phyloP scores from a whole-genome alignment of 306 rosid species.

The Sindora glabra region DNA sequence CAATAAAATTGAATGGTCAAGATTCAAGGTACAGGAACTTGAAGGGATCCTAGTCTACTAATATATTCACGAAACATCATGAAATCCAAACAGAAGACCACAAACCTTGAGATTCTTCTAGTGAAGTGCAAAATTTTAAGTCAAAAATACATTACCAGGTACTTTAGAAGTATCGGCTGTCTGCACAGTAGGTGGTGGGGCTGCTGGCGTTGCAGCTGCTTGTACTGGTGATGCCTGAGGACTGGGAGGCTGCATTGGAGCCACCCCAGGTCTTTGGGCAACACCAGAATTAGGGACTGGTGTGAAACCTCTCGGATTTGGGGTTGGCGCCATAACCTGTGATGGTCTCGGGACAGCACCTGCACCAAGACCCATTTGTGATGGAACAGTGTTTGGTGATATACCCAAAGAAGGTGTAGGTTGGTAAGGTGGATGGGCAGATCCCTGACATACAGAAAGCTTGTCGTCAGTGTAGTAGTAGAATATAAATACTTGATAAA shows the following conservation, averaged over 20 bases:
- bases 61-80: not conserved
- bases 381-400: slow-evolving; percentile 47
- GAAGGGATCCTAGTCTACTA: too few species aligned
- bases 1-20: too few species aligned
- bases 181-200: slow-evolving; percentile 88
- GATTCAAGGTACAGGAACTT: too few species aligned
- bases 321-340: slow-evolving; percentile 48
- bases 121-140: not conserved
- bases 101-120: not conserved
- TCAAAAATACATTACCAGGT: slow-evolving; percentile 55
- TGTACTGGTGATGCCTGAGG: slow-evolving; percentile 54
- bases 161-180: slow-evolving; percentile 88
- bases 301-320: slow-evolving; percentile 58
- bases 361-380: slow-evolving; percentile 33
- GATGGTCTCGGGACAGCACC: slow-evolving; percentile 45
- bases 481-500: slow-evolving; percentile 7
- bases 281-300: slow-evolving; percentile 52
- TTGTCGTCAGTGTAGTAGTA: slow-evolving; percentile 6
- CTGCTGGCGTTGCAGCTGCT: slow-evolving; percentile 42
- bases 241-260: slow-evolving; percentile 69
- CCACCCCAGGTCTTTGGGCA: slow-evolving; percentile 58
- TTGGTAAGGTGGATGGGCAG: slow-evolving; percentile 51
- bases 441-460: slow-evolving; percentile 42
- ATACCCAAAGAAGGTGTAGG: slow-evolving; percentile 24
- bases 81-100: not conserved